Conservation (phyloP, 1,284 basidiomycete species). For the Singerocomus inundabilis region DNA sequence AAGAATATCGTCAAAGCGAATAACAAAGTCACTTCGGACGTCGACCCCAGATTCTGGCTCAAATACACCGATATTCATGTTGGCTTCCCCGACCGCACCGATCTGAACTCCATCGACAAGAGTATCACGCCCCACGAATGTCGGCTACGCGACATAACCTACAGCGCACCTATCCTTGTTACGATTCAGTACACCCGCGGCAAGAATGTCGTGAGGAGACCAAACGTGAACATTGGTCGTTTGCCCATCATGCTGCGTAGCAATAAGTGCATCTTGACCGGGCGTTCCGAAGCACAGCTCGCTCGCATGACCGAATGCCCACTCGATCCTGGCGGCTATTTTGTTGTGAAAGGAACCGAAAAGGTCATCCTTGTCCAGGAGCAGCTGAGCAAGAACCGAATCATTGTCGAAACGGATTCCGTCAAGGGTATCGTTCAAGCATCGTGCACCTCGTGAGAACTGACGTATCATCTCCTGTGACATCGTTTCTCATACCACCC, state of each 20-base stretch:
- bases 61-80: constrained; percentile 96
- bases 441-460: constrained; percentile 89
- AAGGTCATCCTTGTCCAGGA: constrained; percentile 99
- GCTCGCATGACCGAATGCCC: constrained; percentile 97
- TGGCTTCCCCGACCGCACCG: constrained; percentile 87
- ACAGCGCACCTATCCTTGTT: constrained; percentile 92
- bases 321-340: constrained; percentile 97
- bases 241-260: constrained; percentile 97
- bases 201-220: constrained; percentile 80
- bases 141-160: constrained; percentile 93
- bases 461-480: background rate
- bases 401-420: constrained; percentile 94
- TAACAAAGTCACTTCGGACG: constrained; percentile 91
- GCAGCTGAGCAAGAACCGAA: constrained; percentile 98
- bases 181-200: constrained; percentile 96
- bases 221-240: constrained; percentile 88
- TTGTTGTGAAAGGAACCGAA: constrained; percentile 98
- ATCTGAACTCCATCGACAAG: constrained; percentile 78
- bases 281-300: constrained; percentile 76
- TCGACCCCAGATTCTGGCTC: constrained; percentile 96
- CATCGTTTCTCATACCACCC: constrained; percentile 10
- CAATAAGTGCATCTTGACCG: constrained; percentile 89
- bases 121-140: constrained; percentile 97
- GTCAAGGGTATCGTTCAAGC: constrained; percentile 94
- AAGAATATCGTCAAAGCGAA: constrained; percentile 97